phyloP scores from a whole-genome alignment of 352 stramenopile species.

The Phytophthora litchii region DNA sequence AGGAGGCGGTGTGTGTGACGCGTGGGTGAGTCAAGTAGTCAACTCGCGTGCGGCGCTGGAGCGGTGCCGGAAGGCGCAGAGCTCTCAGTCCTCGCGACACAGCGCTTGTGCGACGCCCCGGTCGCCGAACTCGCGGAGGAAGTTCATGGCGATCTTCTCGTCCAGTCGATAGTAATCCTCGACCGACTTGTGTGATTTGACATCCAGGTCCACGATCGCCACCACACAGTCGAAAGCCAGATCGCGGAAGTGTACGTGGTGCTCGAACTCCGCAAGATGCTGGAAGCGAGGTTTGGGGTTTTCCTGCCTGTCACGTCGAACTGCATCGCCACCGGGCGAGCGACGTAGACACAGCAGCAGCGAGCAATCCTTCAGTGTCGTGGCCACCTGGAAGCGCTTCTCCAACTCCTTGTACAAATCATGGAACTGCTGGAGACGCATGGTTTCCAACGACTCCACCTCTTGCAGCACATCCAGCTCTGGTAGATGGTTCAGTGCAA shows the following conservation, averaged over 20 bases:
- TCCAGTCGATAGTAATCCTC: slow-evolving; percentile 83
- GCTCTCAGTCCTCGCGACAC: slow-evolving; percentile 46
- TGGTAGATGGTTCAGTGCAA: slow-evolving; percentile 46
- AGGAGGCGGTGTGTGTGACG: slow-evolving; percentile 4
- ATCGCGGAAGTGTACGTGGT: slow-evolving; percentile 63
- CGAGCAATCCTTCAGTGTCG: slow-evolving; percentile 87
- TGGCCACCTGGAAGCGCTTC: slow-evolving; percentile 82
- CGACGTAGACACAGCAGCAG: slow-evolving; percentile 75
- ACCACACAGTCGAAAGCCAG: slow-evolving; percentile 81
- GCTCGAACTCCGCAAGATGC: slow-evolving; percentile 73
- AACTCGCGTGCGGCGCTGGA: slow-evolving; percentile 11
- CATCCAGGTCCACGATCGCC: slow-evolving; percentile 85
- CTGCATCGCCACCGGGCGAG: slow-evolving; percentile 33
- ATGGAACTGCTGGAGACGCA: slow-evolving; percentile 50
- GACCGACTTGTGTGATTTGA: slow-evolving; percentile 89
- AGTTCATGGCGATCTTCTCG: slow-evolving; percentile 78
- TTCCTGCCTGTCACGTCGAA: slow-evolving; percentile 11
- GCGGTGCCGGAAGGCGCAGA: slow-evolving; percentile 12
- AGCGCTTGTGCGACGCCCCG: slow-evolving; percentile 34
- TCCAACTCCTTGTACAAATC: slow-evolving; percentile 64
- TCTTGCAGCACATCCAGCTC: slow-evolving; percentile 45
- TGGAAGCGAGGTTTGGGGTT: slow-evolving; percentile 48
- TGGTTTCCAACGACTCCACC: slow-evolving; percentile 40
- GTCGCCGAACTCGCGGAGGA: slow-evolving; percentile 48
- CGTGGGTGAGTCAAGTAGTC: slow-evolving; percentile 18